Evolutionary conservation across 2,329 filamentous ascomycete genomes (phyloP).

Genomic region (Dothideomycetidae sp.): DNA sequence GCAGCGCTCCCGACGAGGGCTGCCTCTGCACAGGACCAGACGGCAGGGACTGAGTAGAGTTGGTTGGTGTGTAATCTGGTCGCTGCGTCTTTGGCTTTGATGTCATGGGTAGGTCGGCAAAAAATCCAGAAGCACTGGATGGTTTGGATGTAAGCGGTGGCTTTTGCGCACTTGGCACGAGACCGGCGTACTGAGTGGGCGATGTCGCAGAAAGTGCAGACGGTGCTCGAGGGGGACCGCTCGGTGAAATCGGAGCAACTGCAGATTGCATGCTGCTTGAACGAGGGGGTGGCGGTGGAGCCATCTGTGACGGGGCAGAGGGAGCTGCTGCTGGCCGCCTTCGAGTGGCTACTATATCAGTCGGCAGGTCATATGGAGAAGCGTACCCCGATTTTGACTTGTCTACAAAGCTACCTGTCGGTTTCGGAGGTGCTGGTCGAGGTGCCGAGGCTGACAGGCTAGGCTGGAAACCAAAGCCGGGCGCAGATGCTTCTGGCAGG

Average conservation of each 20-base stretch:
- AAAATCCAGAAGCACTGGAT: conserved; percentile 26
- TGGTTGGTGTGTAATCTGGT: conserved; percentile 16
- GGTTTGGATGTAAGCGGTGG: conserved; percentile 23
- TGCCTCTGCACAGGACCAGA: conserved; percentile 8
- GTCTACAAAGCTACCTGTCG: conserved; percentile 66
- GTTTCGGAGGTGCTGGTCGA: conserved; percentile 8
- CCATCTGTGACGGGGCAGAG: conserved; percentile 23
- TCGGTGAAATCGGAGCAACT: conserved; percentile 11
- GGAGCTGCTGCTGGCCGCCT: conserved; percentile 36
- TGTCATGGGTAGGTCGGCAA: conserved; percentile 33
- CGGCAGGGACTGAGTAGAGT: not conserved
- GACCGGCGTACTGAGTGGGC: no score
- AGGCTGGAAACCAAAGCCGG: not conserved
- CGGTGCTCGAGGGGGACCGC: conserved; percentile 9
- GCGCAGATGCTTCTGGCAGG: conserved; percentile 4
- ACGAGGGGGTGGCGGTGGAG: conserved; percentile 36
- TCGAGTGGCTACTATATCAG: conserved; percentile 63
- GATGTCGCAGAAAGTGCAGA: conserved; percentile 21
- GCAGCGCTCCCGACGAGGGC: conserved; percentile 11
- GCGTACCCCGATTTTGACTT: conserved; percentile 84
- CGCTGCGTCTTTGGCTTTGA: conserved; percentile 25
- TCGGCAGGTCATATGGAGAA: conserved; percentile 88
- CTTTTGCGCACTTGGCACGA: conserved; percentile 28
- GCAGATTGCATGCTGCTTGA: conserved; percentile 39
- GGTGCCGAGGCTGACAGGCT: not conserved